Base-by-base conservation (phyloP, 75 land plant genomes). In the Chamaecyparis obtusa region DNA sequence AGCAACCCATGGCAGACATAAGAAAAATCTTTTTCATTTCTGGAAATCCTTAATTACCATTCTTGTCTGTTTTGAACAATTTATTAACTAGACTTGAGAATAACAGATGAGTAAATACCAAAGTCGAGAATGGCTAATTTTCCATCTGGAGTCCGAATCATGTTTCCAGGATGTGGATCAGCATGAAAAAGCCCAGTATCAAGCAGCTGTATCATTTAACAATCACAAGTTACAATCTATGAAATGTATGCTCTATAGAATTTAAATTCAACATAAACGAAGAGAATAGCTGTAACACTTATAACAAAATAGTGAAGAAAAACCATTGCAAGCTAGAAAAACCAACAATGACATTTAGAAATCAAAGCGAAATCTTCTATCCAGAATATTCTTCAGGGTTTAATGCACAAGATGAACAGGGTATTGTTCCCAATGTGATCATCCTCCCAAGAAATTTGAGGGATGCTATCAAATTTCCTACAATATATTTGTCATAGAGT, bases 151-250 rank as follows among this genome's bases (percentile, higher is more conserved):
- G 99, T 98, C 2, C 99, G 95, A 32, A 98, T 98, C 89, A 98
- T 90, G 85, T 98, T 98, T 80, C 99, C 99, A 84, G 99, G 99
- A 91, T 98, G 99, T 78, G 99, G 99, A 89, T 98, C 99, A 91
- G 99, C 99, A 90, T 98, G 99, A 87, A 98, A 98, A 86, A 96
- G 92, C 6, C 99, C 99, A 87, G 99, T 97, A 87, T 98, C 99
- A 86, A 98, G 94, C 81, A 98, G 89, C 99, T 98, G 90, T 57
- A 86, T 46, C 85, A 84, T 16, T 54, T n/a, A 81, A n/a, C 48
- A 13, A 81, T 46, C n/a, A n/a, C 15, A 46, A 71, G 84, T 85
- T 71, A 35, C 80, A 54, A 85, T 36, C 33, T 85, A 37, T 85
- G 39, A 32, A 54, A 21, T 32, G 37, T 36, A 57, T 24, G 43